phyloP scores from a whole-genome alignment of 495 filamentous ascomycete species.

The Chaetomium tenue region DNA sequence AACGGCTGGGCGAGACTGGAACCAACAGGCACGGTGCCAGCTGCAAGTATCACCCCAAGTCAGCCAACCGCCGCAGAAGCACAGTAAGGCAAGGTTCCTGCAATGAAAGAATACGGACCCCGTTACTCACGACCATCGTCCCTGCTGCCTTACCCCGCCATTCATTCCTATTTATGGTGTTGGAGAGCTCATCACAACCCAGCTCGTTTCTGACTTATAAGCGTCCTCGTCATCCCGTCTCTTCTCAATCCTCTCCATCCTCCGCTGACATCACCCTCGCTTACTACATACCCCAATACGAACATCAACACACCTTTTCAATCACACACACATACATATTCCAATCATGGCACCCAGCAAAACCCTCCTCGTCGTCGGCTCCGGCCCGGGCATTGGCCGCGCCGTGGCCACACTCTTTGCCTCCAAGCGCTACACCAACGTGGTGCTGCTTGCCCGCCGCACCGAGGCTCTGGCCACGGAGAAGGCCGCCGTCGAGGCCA shows the following conservation, averaged over 20 bases:
- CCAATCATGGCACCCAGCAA: constrained; percentile 12
- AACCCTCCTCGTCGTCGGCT: constrained; percentile 41
- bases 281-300: too few relatives aligned
- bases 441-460: constrained; percentile 42
- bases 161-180: too few relatives aligned
- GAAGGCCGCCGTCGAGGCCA: constrained; percentile 28
- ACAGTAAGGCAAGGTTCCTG: too few relatives aligned
- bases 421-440: constrained; percentile 37
- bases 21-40: neutral
- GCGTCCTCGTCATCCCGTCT: too few relatives aligned
- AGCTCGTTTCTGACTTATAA: too few relatives aligned
- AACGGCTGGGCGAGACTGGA: neutral
- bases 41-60: neutral
- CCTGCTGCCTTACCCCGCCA: too few relatives aligned
- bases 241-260: too few relatives aligned
- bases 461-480: constrained; percentile 36
- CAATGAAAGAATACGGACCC: too few relatives aligned
- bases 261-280: too few relatives aligned
- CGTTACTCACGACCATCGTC: too few relatives aligned
- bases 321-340: neutral
- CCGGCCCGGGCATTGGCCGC: constrained; percentile 45
- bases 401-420: constrained; percentile 40
- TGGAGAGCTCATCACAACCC: too few relatives aligned
- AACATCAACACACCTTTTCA: neutral
- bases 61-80: neutral